Base-by-base conservation (phyloP, 345 rosid species). In the Linum trigynum region DNA sequence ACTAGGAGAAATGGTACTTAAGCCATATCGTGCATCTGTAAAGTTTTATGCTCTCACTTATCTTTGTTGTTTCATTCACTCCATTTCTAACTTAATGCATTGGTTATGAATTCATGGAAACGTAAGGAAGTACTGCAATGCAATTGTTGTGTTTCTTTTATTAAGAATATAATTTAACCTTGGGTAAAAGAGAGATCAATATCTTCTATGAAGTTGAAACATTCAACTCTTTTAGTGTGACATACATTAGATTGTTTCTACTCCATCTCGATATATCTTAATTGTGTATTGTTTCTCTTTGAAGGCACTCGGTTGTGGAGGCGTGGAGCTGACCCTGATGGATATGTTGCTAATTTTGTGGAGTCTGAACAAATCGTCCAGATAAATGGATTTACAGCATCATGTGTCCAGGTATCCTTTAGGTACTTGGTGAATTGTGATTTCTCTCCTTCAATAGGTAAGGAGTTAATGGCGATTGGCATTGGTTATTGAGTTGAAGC, bases 291-390 rank as follows among this genome's bases (percentile, higher is more conserved):
- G 37, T 32, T 38, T 69, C 40, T 70, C 59, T 71, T 75, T 57
- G 56, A 80, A 94, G 97, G 99, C 69, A 94, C 99, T 36, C 95
- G 96, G 35, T 78, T 94, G 96, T 94, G 99, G 99, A 85, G 99
- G 82, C 80, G 99, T 80, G 99, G 99, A 76, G 97, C 97, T 72
- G 99, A 94, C 78, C 68, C 84, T 58, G 99, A 94, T 80, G 99
- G 99, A 35, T 94, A 94, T 69, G 99, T 88, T 63, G 96, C 99
- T 67, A 94, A 94, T 70, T 94, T 94, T 72, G 99, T 94, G 81
- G 99, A 94, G 77, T 79, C 80, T 61, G 99, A 94, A 81, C 99
- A 94, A 80, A 84, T 88, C 74, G 71, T 90, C 63, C 96, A 88
- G 76, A 84, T 88, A 85, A 86, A 88, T 78, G 97, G 99, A 45